These are phyloP conservation scores for Aspergillus transmontanensis DNA, from an alignment of 2,329 filamentous ascomycete species.

Conservation along the genomic window DNA sequence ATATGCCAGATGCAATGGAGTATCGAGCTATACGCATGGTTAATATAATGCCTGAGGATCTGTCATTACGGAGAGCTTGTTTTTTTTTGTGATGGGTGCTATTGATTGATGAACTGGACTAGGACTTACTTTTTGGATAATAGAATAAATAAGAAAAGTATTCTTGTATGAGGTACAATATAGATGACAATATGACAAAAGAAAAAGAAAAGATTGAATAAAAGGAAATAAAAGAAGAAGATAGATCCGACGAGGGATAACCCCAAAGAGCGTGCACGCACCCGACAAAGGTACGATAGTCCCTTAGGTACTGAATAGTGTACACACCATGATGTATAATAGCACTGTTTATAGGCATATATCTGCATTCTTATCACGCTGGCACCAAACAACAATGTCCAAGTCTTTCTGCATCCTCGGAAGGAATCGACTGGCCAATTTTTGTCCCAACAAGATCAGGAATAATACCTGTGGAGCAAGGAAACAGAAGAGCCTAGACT, in stretches of 20 bases:
- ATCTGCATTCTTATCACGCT: conserved; percentile 17
- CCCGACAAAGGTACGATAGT: conserved; percentile 10
- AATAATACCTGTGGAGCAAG: not conserved
- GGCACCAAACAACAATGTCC: conserved; percentile 25
- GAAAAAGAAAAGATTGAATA: not conserved
- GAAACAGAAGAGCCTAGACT: conserved; percentile 6
- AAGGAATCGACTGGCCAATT: conserved; percentile 1
- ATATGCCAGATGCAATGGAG: not conserved
- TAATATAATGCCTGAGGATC: not conserved
- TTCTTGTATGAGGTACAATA: too few relatives aligned
- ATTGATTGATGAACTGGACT: not conserved
- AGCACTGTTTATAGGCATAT: not conserved
- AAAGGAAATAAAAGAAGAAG: not conserved
- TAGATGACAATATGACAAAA: not conserved
- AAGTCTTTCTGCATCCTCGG: conserved; percentile 13
- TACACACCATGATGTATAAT: conserved; percentile 4
- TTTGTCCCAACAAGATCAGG: not conserved
- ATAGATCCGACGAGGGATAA: not conserved
- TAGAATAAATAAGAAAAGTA: not conserved
- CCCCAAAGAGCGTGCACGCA: not conserved
- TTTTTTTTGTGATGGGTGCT: not conserved
- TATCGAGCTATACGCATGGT: not conserved
- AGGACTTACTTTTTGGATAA: not conserved
- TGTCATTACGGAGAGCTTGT: not conserved
- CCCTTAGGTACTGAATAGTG: not conserved